These are phyloP conservation scores for Allodekkera sacchari DNA, from an alignment of 805 yeast species.

Conservation along the genomic window DNA sequence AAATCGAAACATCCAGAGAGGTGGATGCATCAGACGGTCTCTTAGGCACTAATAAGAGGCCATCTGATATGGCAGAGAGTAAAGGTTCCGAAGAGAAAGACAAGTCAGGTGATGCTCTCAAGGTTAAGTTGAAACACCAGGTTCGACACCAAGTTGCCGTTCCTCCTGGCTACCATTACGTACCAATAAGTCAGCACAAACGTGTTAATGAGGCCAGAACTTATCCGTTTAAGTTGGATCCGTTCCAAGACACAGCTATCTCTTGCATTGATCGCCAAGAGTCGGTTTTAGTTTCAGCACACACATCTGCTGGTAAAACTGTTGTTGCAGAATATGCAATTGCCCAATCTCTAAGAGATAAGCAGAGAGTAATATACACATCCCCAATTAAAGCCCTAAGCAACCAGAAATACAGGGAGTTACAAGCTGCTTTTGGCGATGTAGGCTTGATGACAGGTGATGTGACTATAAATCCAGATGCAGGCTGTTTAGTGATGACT, in stretches of 20 bases:
- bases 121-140: constrained; percentile 75
- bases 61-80: constrained; percentile 27
- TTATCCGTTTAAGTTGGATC: constrained; percentile 90
- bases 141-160: constrained; percentile 97
- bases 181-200: constrained; percentile 83
- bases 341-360: constrained; percentile 86
- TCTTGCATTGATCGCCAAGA: constrained; percentile 94
- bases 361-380: constrained; percentile 90
- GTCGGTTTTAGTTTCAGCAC: constrained; percentile 94
- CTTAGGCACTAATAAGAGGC: constrained; percentile 25
- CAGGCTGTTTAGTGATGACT: constrained; percentile 94
- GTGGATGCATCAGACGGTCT: constrained; percentile 78
- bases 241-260: constrained; percentile 94
- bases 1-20: constrained; percentile 83
- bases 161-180: constrained; percentile 84
- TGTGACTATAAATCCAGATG: constrained; percentile 95
- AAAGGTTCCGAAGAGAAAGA: constrained; percentile 1
- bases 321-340: constrained; percentile 97
- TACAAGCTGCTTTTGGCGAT: constrained; percentile 34
- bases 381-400: constrained; percentile 91
- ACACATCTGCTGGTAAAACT: constrained; percentile 95
- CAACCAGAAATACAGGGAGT: constrained; percentile 83
- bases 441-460: constrained; percentile 97
- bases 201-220: constrained; percentile 73
- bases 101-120: constrained; percentile 14